Evolutionary conservation across 2,329 filamentous ascomycete species (phyloP).

Genomic region (Rutstroemia sydowiana): DNA sequence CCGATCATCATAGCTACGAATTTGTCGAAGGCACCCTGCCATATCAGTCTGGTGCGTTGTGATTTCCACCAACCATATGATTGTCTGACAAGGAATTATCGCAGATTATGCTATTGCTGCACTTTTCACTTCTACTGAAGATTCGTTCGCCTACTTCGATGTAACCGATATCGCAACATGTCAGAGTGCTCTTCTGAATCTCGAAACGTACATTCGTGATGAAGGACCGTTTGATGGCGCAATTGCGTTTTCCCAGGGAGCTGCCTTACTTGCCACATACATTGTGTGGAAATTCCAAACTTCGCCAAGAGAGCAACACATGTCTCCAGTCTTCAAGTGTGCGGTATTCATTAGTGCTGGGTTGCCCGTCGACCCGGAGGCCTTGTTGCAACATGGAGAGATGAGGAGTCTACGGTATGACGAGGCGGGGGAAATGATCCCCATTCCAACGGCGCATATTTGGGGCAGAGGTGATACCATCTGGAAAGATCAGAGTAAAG

Average conservation of each 20-base stretch:
- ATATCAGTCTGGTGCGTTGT: neutral
- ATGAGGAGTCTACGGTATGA: neutral
- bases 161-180: neutral
- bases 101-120: neutral
- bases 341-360: conserved; percentile 11
- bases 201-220: conserved; percentile 3
- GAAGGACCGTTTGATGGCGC: conserved; percentile 16
- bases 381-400: neutral
- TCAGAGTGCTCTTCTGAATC: neutral
- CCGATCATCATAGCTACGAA: conserved; percentile 12
- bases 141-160: conserved; percentile 10
- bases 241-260: conserved; percentile 14
- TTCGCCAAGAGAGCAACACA: neutral
- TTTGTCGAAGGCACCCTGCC: conserved; percentile 13
- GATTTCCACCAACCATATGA: neutral
- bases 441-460: conserved; percentile 8
- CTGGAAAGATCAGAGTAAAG: neutral
- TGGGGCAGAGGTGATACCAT: conserved; percentile 1
- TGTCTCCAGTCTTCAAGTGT: conserved; percentile 8
- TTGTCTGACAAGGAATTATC: neutral
- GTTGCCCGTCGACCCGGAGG: neutral
- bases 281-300: neutral
- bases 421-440: neutral
- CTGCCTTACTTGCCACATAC: conserved; percentile 34
- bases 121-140: neutral